Percentiles rank a stretch among this genome's conserved stretches.
phyloP scores from a whole-genome alignment of 1,284 basidiomycete species.

The Earliella scabrosa region DNA sequence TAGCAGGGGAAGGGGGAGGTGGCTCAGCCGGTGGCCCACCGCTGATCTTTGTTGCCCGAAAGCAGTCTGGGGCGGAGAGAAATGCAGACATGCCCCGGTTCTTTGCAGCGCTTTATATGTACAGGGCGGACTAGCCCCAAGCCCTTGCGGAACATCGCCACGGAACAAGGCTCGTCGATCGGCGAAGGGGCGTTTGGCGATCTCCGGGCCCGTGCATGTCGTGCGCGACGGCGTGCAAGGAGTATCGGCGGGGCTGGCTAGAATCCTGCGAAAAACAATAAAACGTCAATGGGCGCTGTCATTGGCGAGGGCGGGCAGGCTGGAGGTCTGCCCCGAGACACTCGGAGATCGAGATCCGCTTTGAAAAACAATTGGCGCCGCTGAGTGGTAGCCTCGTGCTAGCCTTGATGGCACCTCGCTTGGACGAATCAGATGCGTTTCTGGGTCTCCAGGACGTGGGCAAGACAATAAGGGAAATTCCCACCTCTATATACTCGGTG shows the following conservation, averaged over 20 bases:
- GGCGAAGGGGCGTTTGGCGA: not conserved
- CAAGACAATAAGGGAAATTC: slow-evolving; percentile 6
- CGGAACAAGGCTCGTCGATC: slow-evolving; percentile 22
- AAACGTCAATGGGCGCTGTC: not conserved
- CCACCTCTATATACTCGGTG: not conserved
- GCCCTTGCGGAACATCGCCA: not conserved
- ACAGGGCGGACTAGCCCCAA: not conserved
- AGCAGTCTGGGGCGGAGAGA: not conserved
- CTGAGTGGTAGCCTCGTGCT: slow-evolving; percentile 23
- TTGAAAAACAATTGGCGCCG: slow-evolving; percentile 17
- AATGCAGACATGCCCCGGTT: slow-evolving; percentile 5
- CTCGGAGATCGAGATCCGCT: slow-evolving; percentile 9
- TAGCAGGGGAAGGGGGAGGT: slow-evolving; percentile 11
- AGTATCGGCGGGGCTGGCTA: not conserved
- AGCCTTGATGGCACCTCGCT: slow-evolving; percentile 1
- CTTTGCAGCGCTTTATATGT: slow-evolving; percentile 11
- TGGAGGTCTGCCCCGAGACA: not conserved
- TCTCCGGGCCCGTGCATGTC: slow-evolving; percentile 6
- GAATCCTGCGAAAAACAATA: slow-evolving; percentile 16
- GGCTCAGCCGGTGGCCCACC: slow-evolving; percentile 17
- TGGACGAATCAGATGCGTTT: slow-evolving; percentile 6
- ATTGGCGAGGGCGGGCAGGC: not conserved
- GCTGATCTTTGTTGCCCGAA: slow-evolving; percentile 12
- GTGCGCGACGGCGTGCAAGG: not conserved
- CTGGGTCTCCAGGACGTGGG: not conserved